These are phyloP conservation scores for Cystobasidium tubakii DNA, from an alignment of 768 basidiomycete genomes.

Conservation along the genomic window DNA sequence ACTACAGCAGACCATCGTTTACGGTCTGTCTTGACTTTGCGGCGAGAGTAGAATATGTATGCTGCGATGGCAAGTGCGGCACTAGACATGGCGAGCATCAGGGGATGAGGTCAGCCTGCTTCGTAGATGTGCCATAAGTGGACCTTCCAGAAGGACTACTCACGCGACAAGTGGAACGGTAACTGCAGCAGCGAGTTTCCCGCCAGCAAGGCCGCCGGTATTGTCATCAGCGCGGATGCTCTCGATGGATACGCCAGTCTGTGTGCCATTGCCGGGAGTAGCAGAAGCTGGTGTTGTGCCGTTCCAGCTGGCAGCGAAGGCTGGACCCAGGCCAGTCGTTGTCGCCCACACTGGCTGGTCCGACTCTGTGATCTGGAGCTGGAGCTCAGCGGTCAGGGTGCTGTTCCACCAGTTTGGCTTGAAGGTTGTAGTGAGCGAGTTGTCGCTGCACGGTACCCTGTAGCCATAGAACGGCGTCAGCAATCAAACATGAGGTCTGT, in stretches of 20 bases:
- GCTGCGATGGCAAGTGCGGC: slow-evolving; percentile 19
- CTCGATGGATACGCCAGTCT: slow-evolving; percentile 13
- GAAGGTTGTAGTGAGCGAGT: slow-evolving; percentile 14
- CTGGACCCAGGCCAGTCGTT: slow-evolving; percentile 28
- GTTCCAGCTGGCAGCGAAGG: slow-evolving; percentile 35
- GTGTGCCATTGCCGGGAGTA: slow-evolving; percentile 8
- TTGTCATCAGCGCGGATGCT: neutral
- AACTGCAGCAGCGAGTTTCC: slow-evolving; percentile 37
- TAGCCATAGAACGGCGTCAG: neutral
- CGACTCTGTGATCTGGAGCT: slow-evolving; percentile 31
- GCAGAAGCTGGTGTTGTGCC: slow-evolving; percentile 27
- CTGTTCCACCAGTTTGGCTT: slow-evolving; percentile 34
- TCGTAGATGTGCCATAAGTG: no score
- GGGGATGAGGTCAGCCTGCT: neutral
- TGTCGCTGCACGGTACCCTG: slow-evolving; percentile 31
- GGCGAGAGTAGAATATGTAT: slow-evolving; percentile 35
- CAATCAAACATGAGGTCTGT: neutral
- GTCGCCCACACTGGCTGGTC: slow-evolving; percentile 36
- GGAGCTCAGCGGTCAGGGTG: slow-evolving; percentile 7
- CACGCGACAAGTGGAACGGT: slow-evolving; percentile 34
- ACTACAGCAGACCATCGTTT: slow-evolving; percentile 36
- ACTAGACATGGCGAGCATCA: no score
- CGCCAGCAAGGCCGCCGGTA: slow-evolving; percentile 11
- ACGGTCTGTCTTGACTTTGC: slow-evolving; percentile 25
- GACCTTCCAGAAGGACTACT: no score